Percentiles rank a stretch among this genome's conserved stretches.
Evolutionary conservation across 2,329 filamentous ascomycete species (phyloP).

Genomic region (Penicillium brevicompactum): DNA sequence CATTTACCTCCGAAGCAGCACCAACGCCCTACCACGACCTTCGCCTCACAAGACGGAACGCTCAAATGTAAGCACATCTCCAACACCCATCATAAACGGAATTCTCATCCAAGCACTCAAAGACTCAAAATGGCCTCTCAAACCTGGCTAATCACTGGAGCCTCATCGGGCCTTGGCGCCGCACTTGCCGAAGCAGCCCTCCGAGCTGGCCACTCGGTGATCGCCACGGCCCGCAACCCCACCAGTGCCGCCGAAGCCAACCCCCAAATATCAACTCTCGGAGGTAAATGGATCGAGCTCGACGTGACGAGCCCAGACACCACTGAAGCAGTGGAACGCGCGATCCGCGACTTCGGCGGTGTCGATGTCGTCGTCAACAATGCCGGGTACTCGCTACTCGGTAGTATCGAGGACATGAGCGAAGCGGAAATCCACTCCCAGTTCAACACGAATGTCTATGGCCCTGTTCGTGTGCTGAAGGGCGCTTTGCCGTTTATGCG

Average conservation of each 20-base stretch:
- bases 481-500: conserved; percentile 30
- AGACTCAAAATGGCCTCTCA: neutral
- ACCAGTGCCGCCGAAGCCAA: conserved; percentile 18
- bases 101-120: neutral
- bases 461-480: conserved; percentile 27
- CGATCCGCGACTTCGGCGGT: conserved; percentile 1
- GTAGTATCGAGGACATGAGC: conserved; percentile 28
- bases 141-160: conserved; percentile 24
- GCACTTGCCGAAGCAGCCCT: conserved; percentile 23
- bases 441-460: conserved; percentile 30
- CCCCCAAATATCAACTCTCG: conserved; percentile 17
- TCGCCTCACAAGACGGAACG: too few species aligned
- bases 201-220: conserved; percentile 24
- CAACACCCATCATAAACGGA: neutral
- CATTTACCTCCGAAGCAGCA: neutral
- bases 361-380: conserved; percentile 24
- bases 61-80: neutral
- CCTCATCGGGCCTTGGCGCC: conserved; percentile 25
- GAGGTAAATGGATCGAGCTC: conserved; percentile 18
- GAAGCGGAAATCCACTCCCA: conserved; percentile 24
- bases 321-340: conserved; percentile 5
- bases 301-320: conserved; percentile 13
- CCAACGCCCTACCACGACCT: neutral
- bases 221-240: conserved; percentile 27
- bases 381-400: conserved; percentile 25